Evolutionary conservation across 2,329 filamentous ascomycete genomes (phyloP).

Genomic region (Keithomyces neogunnii): DNA sequence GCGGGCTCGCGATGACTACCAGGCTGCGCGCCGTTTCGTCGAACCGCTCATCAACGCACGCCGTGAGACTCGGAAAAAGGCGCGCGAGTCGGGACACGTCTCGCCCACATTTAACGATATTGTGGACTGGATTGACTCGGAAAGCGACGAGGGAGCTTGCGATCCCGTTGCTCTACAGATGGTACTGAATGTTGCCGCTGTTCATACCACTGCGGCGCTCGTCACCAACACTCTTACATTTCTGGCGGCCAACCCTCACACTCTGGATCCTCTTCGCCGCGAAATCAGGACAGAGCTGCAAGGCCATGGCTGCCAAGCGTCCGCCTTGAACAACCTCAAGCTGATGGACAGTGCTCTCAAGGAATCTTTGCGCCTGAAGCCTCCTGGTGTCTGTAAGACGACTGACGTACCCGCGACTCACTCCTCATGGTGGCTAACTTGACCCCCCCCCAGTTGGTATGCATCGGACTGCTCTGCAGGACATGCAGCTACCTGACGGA

Average conservation of each 20-base stretch:
- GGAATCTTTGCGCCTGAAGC: slow-evolving; percentile 8
- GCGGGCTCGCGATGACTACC: slow-evolving; percentile 5
- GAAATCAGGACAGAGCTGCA: slow-evolving; percentile 5
- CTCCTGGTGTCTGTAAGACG: slow-evolving; percentile 7
- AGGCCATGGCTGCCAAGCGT: slow-evolving; percentile 5
- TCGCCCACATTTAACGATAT: slow-evolving; percentile 5
- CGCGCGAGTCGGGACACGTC: not conserved
- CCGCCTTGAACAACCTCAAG: slow-evolving; percentile 7
- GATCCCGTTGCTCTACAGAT: slow-evolving; percentile 9
- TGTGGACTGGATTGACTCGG: slow-evolving; percentile 10
- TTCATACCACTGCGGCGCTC: slow-evolving; percentile 6
- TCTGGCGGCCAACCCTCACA: slow-evolving; percentile 4
- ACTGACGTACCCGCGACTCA: no score
- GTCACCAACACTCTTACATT: slow-evolving; percentile 8
- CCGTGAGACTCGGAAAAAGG: slow-evolving; percentile 4
- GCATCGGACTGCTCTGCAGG: slow-evolving; percentile 8
- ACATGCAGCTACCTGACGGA: slow-evolving; percentile 5
- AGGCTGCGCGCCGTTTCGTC: slow-evolving; percentile 7
- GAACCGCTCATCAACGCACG: slow-evolving; percentile 7
- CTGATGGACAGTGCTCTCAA: slow-evolving; percentile 9
- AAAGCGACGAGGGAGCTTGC: slow-evolving; percentile 7
- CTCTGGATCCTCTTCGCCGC: slow-evolving; percentile 3
- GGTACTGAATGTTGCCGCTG: slow-evolving; percentile 9
- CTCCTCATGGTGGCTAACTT: not conserved
- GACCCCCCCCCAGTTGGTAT: slow-evolving; percentile 5